These are phyloP conservation scores for Lecanosticta acicola DNA, from an alignment of 2,329 filamentous ascomycete genomes.

Conservation along the genomic window DNA sequence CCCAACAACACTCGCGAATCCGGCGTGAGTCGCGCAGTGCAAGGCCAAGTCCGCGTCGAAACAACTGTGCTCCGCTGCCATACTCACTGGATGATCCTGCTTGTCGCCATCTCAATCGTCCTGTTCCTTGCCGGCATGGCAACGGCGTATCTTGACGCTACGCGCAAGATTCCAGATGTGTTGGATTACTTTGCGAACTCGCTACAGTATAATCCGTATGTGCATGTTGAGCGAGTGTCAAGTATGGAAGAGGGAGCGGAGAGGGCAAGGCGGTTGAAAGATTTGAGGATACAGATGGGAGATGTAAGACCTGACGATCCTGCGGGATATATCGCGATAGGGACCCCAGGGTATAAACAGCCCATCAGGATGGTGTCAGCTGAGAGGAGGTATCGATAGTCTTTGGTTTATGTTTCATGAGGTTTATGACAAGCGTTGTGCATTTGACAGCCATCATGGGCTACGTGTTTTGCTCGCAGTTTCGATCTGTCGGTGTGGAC, in stretches of 20 bases:
- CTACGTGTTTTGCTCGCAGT: too few relatives aligned
- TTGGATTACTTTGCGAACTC: constrained; percentile 16
- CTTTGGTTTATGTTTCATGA: too few relatives aligned
- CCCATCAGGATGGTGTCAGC: neutral
- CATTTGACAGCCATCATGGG: too few relatives aligned
- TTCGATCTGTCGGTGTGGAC: too few relatives aligned
- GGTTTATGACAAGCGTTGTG: too few relatives aligned
- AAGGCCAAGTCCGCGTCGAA: constrained; percentile 7
- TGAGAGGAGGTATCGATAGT: neutral
- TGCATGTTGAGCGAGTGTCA: constrained; percentile 6
- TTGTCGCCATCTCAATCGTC: constrained; percentile 8
- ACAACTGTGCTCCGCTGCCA: constrained; percentile 13
- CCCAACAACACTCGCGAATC: constrained; percentile 2
- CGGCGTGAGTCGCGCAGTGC: neutral
- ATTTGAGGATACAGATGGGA: constrained; percentile 13
- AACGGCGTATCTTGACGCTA: constrained; percentile 14
- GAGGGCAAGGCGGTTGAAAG: constrained; percentile 5
- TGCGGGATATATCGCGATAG: constrained; percentile 14
- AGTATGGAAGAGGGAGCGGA: constrained; percentile 14
- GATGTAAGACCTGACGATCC: constrained; percentile 14
- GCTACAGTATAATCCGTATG: constrained; percentile 12
- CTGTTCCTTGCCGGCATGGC: constrained; percentile 11
- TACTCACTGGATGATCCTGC: constrained; percentile 6
- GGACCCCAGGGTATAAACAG: constrained; percentile 8
- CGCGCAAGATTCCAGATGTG: constrained; percentile 13